phyloP scores from a whole-genome alignment of 768 basidiomycete genomes.

The Podaxis sp. region DNA sequence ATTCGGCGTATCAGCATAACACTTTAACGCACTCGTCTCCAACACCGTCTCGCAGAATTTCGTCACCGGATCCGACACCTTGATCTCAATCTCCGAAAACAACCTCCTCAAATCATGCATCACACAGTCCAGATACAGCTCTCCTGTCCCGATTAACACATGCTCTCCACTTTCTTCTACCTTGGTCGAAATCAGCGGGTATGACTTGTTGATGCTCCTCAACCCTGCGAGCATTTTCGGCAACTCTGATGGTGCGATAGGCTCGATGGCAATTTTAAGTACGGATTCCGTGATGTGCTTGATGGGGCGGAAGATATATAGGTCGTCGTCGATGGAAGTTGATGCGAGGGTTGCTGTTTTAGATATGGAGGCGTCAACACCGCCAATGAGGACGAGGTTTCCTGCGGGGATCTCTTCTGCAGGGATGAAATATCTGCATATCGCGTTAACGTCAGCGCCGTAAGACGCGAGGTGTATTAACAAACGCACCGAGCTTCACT shows the following conservation, averaged over 20 bases:
- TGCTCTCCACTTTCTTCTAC: conserved; percentile 99
- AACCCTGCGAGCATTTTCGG: conserved; percentile 98
- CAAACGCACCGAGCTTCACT: conserved; percentile 77
- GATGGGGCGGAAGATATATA: conserved; percentile 94
- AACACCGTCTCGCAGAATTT: conserved; percentile 98
- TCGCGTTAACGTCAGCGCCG: not conserved
- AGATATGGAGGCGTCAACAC: conserved; percentile 91
- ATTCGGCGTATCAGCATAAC: conserved; percentile 99
- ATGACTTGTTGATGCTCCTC: conserved; percentile 96
- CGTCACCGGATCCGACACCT: conserved; percentile 98
- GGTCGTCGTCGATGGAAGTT: conserved; percentile 74
- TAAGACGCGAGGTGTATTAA: not conserved
- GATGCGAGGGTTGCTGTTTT: conserved; percentile 91
- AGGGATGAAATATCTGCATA: conserved; percentile 81
- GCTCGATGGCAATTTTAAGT: conserved; percentile 97
- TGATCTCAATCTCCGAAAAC: conserved; percentile 99
- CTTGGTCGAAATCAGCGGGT: conserved; percentile 91
- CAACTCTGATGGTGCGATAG: conserved; percentile 94
- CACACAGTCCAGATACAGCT: conserved; percentile 94
- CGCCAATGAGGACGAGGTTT: conserved; percentile 89
- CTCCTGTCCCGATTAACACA: conserved; percentile 94
- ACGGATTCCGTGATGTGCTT: conserved; percentile 97
- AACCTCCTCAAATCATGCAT: conserved; percentile 92
- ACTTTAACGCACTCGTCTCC: conserved; percentile 96
- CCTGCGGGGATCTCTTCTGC: conserved; percentile 88